phyloP scores from a whole-genome alignment of 345 rosid genomes.

The Abelmoschus esculentus region DNA sequence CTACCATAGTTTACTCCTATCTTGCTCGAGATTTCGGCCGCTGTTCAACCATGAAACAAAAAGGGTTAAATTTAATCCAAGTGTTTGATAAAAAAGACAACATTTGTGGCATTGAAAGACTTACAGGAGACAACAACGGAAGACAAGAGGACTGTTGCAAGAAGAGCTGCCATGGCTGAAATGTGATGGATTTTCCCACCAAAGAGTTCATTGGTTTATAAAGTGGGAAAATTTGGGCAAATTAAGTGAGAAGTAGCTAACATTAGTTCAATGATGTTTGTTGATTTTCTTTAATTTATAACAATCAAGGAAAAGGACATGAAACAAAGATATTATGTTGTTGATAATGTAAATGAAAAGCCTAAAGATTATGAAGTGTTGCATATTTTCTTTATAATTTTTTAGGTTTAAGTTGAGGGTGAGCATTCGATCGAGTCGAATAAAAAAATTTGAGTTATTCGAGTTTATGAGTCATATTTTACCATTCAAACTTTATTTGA shows the following conservation, averaged over 20 bases:
- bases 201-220: neutral
- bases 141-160: neutral
- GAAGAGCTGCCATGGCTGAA: neutral
- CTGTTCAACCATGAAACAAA: slow-evolving; percentile 19
- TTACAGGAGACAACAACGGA: neutral
- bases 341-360: neutral
- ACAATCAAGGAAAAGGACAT: neutral
- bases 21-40: slow-evolving; percentile 41
- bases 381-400: neutral
- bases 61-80: neutral
- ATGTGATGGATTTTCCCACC: neutral
- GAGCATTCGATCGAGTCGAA: too few relatives aligned
- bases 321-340: neutral
- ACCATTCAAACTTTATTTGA: too few relatives aligned
- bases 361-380: neutral
- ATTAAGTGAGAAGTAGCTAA: neutral
- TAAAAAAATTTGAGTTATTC: too few relatives aligned
- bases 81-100: neutral
- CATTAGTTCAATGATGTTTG: neutral
- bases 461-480: too few relatives aligned
- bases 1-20: slow-evolving; percentile 57
- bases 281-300: slow-evolving; percentile 2
- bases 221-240: neutral
- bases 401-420: neutral
- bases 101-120: neutral